These are phyloP conservation scores for Starmerella bombicola DNA, from an alignment of 805 yeast species.

Conservation along the genomic window DNA sequence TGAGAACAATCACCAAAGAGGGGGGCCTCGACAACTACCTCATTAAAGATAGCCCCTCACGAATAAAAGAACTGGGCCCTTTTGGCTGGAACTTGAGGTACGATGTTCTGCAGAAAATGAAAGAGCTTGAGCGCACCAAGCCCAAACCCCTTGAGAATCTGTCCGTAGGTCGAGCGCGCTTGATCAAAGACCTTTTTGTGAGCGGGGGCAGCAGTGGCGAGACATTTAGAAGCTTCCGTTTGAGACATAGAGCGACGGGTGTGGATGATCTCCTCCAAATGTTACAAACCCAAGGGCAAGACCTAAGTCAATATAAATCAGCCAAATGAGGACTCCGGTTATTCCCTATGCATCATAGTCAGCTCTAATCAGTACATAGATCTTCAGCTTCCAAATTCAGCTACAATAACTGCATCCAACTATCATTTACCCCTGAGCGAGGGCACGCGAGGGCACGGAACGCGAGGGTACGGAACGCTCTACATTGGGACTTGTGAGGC, in stretches of 20 bases:
- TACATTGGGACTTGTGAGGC: too few relatives aligned
- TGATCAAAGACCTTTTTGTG: conserved; percentile 33
- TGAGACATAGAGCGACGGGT: conserved; percentile 34
- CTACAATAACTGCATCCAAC: too few relatives aligned
- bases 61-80: conserved; percentile 86
- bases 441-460: too few relatives aligned
- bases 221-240: conserved; percentile 38
- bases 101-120: conserved; percentile 43
- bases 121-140: conserved; percentile 33
- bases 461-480: too few relatives aligned
- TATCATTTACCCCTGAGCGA: too few relatives aligned
- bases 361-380: too few relatives aligned
- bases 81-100: conserved; percentile 85
- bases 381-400: too few relatives aligned
- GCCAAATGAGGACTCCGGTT: too few relatives aligned
- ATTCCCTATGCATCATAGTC: too few relatives aligned
- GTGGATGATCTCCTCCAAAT: conserved; percentile 39
- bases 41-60: conserved; percentile 72
- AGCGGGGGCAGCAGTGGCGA: background rate
- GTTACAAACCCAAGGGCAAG: conserved; percentile 35
- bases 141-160: conserved; percentile 35
- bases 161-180: conserved; percentile 51
- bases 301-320: conserved; percentile 3
- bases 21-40: conserved; percentile 91
- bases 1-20: conserved; percentile 77